These are phyloP conservation scores for Arabidopsis suecica DNA, from an alignment of 345 rosid genomes.

Conservation along the genomic window DNA sequence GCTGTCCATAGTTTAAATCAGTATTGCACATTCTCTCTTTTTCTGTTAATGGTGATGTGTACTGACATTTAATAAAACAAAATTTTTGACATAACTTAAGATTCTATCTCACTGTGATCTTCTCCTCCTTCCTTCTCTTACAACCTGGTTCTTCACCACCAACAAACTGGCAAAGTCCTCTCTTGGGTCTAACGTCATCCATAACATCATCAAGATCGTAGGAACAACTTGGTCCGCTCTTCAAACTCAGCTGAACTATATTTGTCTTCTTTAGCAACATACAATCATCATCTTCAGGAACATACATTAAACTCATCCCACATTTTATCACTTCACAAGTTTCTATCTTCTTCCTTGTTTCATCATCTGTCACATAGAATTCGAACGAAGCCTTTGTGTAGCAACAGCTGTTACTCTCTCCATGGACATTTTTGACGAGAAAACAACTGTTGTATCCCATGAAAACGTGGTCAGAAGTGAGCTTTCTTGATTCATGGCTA, in stretches of 20 bases:
- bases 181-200: conserved; percentile 33
- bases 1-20: background rate
- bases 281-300: conserved; percentile 34
- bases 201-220: conserved; percentile 7
- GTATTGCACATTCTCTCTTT: background rate
- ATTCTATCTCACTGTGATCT: background rate
- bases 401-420: conserved; percentile 33
- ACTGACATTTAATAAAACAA: no score
- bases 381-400: conserved; percentile 43
- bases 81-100: no score
- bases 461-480: conserved; percentile 40
- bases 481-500: conserved; percentile 33
- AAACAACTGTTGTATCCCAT: conserved; percentile 42
- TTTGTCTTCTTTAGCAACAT: conserved; percentile 36
- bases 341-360: conserved; percentile 24
- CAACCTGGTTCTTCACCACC: conserved; percentile 20
- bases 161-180: conserved; percentile 26
- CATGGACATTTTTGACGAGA: conserved; percentile 30
- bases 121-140: conserved; percentile 24
- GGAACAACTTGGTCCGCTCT: conserved; percentile 9
- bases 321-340: conserved; percentile 38
- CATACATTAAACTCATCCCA: conserved; percentile 45
- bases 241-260: conserved; percentile 14
- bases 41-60: background rate
- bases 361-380: conserved; percentile 40